These are phyloP conservation scores for Soucietia sequanensis DNA, from an alignment of 805 yeast species.

Conservation along the genomic window DNA sequence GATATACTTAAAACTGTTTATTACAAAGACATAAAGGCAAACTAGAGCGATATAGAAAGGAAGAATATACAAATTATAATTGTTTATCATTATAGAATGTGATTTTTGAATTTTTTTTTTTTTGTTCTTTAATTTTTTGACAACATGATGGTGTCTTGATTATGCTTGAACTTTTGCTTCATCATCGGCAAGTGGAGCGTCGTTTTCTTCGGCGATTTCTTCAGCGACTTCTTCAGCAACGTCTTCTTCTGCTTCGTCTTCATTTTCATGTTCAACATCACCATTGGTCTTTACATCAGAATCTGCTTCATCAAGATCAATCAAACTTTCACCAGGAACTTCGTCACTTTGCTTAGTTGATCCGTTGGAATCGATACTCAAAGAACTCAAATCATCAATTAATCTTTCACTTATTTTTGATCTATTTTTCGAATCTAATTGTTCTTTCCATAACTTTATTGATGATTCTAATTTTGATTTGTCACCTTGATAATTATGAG, in stretches of 20 bases:
- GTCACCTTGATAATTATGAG: constrained; percentile 59
- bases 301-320: constrained; percentile 15
- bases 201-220: constrained; percentile 2
- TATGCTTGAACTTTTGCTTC: no score
- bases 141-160: no score
- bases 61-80: no score
- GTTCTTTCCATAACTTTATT: constrained; percentile 67
- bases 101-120: no score
- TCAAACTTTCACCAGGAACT: constrained; percentile 10
- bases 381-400: constrained; percentile 32
- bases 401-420: constrained; percentile 62
- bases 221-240: constrained; percentile 5
- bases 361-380: constrained; percentile 13
- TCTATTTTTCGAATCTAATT: constrained; percentile 52
- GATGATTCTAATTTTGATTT: constrained; percentile 42
- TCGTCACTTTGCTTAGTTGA: constrained; percentile 6
- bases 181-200: not conserved
- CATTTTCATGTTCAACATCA: constrained; percentile 39
- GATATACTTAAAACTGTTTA: no score
- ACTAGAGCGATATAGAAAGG: no score
- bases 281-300: constrained; percentile 5
- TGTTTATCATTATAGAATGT: no score
- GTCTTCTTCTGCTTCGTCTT: constrained; percentile 18
- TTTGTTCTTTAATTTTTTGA: no score
- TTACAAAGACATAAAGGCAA: no score